Conservation (phyloP, 805 yeast species). For the Ogataea paraovalis region DNA sequence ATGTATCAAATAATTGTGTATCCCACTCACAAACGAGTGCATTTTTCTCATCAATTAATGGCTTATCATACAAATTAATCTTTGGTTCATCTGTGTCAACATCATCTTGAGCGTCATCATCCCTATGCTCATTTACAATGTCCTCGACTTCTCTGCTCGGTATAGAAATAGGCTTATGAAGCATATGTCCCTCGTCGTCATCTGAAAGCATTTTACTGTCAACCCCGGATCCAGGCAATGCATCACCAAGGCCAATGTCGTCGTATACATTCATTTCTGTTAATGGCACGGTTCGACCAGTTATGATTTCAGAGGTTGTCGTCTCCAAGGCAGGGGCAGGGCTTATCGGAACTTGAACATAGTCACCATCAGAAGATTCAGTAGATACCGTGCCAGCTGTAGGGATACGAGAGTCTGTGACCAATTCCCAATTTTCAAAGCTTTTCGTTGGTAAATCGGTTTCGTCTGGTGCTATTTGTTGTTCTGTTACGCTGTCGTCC, state of each 20-base stretch:
- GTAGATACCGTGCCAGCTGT: neutral
- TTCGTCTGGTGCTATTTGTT: constrained; percentile 1
- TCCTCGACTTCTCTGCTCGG: neutral
- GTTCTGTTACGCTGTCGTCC: constrained; percentile 6
- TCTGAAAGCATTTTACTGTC: neutral
- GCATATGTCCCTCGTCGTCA: neutral
- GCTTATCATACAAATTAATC: constrained; percentile 8
- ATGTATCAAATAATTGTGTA: constrained; percentile 40
- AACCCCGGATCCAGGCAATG: neutral
- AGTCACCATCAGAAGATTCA: neutral
- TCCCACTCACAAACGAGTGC: constrained; percentile 70
- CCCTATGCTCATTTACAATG: neutral
- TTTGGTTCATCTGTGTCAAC: constrained; percentile 6
- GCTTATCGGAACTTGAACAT: neutral
- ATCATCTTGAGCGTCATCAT: constrained; percentile 2
- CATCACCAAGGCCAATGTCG: neutral
- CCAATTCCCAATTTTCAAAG: neutral
- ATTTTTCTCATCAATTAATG: constrained; percentile 30
- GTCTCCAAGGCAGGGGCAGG: neutral
- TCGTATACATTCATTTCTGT: neutral
- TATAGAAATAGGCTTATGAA: neutral
- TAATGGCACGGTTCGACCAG: neutral
- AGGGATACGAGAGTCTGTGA: neutral
- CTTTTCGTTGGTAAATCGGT: neutral
- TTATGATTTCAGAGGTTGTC: neutral